Conservation (phyloP, 2,329 filamentous ascomycete species). For the Xylaria sp. region DNA sequence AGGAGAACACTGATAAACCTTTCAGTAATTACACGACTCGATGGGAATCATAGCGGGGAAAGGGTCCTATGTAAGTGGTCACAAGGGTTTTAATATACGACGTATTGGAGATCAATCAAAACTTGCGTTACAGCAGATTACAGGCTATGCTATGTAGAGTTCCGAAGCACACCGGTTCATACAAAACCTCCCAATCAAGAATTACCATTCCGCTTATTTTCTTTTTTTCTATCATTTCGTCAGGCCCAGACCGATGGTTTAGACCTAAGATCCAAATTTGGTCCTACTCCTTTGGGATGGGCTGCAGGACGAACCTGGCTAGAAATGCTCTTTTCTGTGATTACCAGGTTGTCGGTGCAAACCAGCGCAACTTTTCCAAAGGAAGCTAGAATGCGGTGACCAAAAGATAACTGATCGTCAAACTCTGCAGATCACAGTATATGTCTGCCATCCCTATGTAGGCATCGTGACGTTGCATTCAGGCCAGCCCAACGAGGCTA, state of each 20-base stretch:
- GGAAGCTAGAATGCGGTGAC: background rate
- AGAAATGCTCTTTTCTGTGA: background rate
- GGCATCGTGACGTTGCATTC: background rate
- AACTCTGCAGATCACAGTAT: background rate
- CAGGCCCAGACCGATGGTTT: background rate
- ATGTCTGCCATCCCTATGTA: background rate
- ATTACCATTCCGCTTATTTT: background rate
- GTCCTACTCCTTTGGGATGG: slow-evolving; percentile 18
- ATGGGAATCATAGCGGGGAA: background rate
- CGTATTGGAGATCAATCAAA: background rate
- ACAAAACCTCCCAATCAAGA: background rate
- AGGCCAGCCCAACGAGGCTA: no score
- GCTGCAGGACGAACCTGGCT: slow-evolving; percentile 8
- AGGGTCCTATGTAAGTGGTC: background rate
- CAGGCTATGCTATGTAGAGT: background rate
- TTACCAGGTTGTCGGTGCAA: background rate
- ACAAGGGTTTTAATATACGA: background rate
- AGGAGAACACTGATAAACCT: background rate
- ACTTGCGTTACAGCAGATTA: background rate
- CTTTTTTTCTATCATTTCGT: background rate
- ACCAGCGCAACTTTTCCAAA: background rate
- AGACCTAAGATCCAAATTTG: slow-evolving; percentile 3
- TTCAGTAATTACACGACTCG: background rate
- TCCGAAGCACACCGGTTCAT: slow-evolving; percentile 6
- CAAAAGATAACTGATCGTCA: background rate